Evolutionary conservation across 2,329 filamentous ascomycete genomes (phyloP), one percentile per base, ranked within the genome.

Genomic region (Xylaria digitata): DNA sequence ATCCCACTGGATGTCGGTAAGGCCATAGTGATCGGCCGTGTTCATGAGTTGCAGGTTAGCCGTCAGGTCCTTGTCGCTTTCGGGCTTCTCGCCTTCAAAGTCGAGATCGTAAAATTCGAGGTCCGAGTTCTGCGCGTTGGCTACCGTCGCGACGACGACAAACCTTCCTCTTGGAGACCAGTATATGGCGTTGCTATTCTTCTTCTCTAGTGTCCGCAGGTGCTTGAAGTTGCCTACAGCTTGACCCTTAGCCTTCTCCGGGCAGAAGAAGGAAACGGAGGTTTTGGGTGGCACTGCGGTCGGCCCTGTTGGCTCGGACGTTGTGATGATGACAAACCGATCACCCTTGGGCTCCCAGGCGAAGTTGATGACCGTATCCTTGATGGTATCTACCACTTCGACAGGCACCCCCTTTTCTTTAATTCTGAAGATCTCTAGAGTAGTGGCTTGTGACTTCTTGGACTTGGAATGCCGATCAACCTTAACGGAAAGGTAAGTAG

Each of bases 141-240:
- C 89, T 60, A 99, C 93, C 11, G 96, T 96, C 61, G 94, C 96
- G 62, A 99, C 89, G 53, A 98, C 90, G 43, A 98, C 95, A 77
- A 99, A 99, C 55, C 96, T 91, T 61, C 96, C 96, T 80, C 91
- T 93, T 26, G 96, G 96, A 21, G 94, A 97, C 96, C 96, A 99
- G 89, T 98, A 98, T 77, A 99, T 99, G 72, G 93, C 94, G 78
- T 99, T 99, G 87, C 92, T 97, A 83, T 96, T 98, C 89, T 98
- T 98, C 89, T 98, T 98, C 76, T 99, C 96, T 63, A 97, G 86
- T 8, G 94, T 98, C 70, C 94, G 90, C 73, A 98, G 90, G 78
- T 96, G 93, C 85, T 95, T 96, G 87, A 98, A 99, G 86, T 97
- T 97, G 71, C 96, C 96, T 40, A 92, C 85, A 26, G 87, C 86